Percentiles rank a stretch among this genome's conserved stretches.
Evolutionary conservation across 805 yeast genomes (phyloP).

Genomic region (Hanseniaspora meyeri): DNA sequence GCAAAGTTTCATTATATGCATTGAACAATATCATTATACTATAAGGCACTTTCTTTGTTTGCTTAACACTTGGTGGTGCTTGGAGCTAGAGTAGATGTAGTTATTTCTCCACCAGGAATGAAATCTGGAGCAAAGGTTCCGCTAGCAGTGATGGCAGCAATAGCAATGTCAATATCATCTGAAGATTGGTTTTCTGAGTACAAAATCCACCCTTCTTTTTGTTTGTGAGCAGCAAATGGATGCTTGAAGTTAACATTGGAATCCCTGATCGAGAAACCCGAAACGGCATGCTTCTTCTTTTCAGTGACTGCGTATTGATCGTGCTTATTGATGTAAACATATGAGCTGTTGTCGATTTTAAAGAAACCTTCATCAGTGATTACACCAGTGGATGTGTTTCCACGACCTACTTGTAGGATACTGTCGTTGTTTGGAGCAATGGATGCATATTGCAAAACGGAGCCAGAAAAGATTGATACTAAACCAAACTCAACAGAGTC

Average conservation of each 20-base stretch:
- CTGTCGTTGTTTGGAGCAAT: conserved; percentile 19
- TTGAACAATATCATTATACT: not conserved
- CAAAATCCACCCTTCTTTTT: not conserved
- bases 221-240: conserved; percentile 4
- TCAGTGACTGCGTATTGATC: conserved; percentile 18
- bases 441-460: conserved; percentile 25
- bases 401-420: conserved; percentile 16
- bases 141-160: conserved; percentile 18
- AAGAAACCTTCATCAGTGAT: conserved; percentile 27
- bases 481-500: conserved; percentile 31
- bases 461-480: conserved; percentile 28
- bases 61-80: not conserved
- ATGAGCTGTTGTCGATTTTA: conserved; percentile 24
- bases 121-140: conserved; percentile 19
- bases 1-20: not conserved
- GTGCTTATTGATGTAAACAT: conserved; percentile 21
- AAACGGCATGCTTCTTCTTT: conserved; percentile 20
- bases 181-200: conserved; percentile 4
- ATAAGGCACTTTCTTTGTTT: too few relatives aligned
- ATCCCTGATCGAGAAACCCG: conserved; percentile 31
- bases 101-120: not conserved
- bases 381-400: conserved; percentile 14
- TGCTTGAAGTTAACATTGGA: conserved; percentile 27
- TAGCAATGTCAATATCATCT: conserved; percentile 14
- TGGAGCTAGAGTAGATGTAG: not conserved